Evolutionary conservation across 306 rosid species (phyloP), one percentile per base, ranked within the genome.

Genomic region (Crotalaria pallida): DNA sequence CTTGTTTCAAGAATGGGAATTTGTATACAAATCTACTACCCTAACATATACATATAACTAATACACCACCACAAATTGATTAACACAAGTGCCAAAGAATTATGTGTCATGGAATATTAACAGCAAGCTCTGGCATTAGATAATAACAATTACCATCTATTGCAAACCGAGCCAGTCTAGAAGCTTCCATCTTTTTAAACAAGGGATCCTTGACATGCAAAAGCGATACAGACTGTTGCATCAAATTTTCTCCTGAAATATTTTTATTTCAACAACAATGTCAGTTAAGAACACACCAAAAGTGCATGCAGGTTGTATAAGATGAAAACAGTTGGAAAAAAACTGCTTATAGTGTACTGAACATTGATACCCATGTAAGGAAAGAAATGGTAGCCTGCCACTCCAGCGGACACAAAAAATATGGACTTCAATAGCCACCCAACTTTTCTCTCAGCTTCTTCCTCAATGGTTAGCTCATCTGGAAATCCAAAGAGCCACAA

Each of bases 101-200:
- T n/a, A n/a, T 27, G 31, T 3, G 31, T 27, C 0, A 34, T 8
- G 24, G 13, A 68, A 41, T 24, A 53, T 34, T 9, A 73, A 58
- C 16, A 22, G 55, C 51, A 19, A 36, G 59, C 26, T 17, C 55
- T 2, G 33, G 45, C 10, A 49, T 5, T 2, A 79, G 58, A 59
- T 10, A 74, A 36, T 19, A 26, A 1, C 53, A 58, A 2, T 71
- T 77, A 90, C 97, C 98, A 81, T 94, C 98, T 6, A 80, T 69
- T 0, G 98, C 96, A 71, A 90, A 88, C 58, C 96, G 96, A 64
- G 95, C 78, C 55, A 90, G 72, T 76, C 97, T 86, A 64, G 98
- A 88, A 29, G 96, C 98, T 74, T 96, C 98, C 92, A 90, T 88
- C 71, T 97, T 85, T 86, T 94, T 90, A 47, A 85, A 94, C 81